Percentiles rank a stretch among this genome's conserved stretches.
phyloP scores from a whole-genome alignment of 495 filamentous ascomycete genomes.

The Acidiella bohemica region DNA sequence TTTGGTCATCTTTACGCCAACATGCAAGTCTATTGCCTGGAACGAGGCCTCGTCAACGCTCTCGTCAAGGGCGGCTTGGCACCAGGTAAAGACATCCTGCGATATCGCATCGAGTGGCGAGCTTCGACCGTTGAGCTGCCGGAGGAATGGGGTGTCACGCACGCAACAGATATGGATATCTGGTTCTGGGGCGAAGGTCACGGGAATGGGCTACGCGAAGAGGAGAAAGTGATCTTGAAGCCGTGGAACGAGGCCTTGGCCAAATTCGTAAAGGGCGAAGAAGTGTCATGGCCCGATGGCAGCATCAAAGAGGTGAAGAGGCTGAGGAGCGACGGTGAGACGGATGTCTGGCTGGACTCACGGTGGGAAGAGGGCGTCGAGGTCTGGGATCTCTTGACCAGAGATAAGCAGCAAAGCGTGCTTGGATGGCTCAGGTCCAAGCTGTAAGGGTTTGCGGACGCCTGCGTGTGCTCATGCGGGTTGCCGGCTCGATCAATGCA shows the following conservation, averaged over 20 bases:
- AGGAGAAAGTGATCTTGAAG: constrained; percentile 34
- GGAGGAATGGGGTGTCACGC: constrained; percentile 42
- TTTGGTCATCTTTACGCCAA: constrained; percentile 46
- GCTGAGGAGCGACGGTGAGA: constrained; percentile 33
- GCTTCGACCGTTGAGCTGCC: constrained; percentile 34
- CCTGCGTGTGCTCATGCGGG: constrained; percentile 3
- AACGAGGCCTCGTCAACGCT: constrained; percentile 25
- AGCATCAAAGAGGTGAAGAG: constrained; percentile 33
- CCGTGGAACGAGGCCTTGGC: constrained; percentile 33
- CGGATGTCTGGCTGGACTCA: constrained; percentile 34
- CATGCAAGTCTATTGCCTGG: constrained; percentile 37
- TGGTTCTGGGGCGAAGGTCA: constrained; percentile 48
- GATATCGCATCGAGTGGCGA: constrained; percentile 21
- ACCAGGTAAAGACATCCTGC: constrained; percentile 15
- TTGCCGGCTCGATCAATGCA: background rate
- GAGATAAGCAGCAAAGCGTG: background rate
- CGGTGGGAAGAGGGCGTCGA: constrained; percentile 35
- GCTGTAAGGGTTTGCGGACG: constrained; percentile 9
- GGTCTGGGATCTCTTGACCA: constrained; percentile 34
- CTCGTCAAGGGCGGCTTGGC: constrained; percentile 20
- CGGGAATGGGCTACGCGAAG: constrained; percentile 27
- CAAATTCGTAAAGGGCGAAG: constrained; percentile 34
- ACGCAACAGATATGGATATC: constrained; percentile 41
- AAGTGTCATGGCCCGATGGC: constrained; percentile 31
- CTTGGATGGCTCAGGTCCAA: constrained; percentile 11